Evolutionary conservation across 2,329 filamentous ascomycete genomes (phyloP), one percentile per base, ranked within the genome.

Genomic region (Fusarium annulatum): DNA sequence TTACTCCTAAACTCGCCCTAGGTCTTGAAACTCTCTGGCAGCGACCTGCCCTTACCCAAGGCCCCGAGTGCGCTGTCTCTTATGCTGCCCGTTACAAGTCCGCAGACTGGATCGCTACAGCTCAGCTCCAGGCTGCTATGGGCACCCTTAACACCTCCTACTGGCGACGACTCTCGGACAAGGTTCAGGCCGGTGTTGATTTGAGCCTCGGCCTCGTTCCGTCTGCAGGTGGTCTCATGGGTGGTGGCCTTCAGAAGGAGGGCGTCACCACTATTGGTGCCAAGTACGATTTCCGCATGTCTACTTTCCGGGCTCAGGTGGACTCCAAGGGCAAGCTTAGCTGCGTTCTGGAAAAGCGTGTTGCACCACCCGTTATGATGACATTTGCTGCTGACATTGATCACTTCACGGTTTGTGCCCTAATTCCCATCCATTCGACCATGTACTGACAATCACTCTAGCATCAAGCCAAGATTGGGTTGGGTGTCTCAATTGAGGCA

Each of bases 211-310:
- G 95, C 74, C 92, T 97, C 76, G 91, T 91, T 38, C 87, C 89
- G 34, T 87, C 89, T 62, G 85, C 86, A 59, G 90, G 89, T 59
- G 89, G 90, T 72, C 85, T 94, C 84, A 95, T 96, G 91, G 94
- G 94, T 79, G 90, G 88, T 68, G 91, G 91, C 52, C 82, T 92
- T 61, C 90, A 92, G 82, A 96, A 95, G 84, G 95, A 99, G 83
- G 96, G 96, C 63, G 89, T 94, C 70, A 95, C 97, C 61, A 94
- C 95, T 61, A 89, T 98, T 79, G 96, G 96, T 79, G 94, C 95
- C 82, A 99, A 99, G 86, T 99, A 99, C 85, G 96, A 98, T 83
- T 99, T 99, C 90, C 91, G 94, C 81, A 94, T 95, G 86, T 96
- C 94, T 62, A 96, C 94, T 57, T 97, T 98, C 91, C 92, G 96